Conservation (phyloP, 2,329 filamentous ascomycete species). For the Aaosphaeria arxii region DNA sequence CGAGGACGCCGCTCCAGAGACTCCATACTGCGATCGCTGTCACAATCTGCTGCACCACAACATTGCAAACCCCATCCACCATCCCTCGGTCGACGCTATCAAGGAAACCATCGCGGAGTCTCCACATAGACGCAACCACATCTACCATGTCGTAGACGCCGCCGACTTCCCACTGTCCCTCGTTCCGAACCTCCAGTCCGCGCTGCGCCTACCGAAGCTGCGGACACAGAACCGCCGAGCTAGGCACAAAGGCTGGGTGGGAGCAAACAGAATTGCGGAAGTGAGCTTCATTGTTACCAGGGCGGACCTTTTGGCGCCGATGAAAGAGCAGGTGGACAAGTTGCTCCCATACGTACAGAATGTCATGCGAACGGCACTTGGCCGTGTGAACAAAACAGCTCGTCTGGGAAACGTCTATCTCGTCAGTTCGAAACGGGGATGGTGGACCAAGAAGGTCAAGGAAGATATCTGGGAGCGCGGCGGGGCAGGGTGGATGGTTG, state of each 20-base stretch:
- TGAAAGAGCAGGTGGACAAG: conserved; percentile 76
- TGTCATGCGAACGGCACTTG: conserved; percentile 74
- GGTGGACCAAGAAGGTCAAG: conserved; percentile 88
- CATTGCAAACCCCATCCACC: conserved; percentile 67
- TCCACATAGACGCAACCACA: conserved; percentile 84
- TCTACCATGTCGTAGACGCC: conserved; percentile 93
- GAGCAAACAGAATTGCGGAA: conserved; percentile 65
- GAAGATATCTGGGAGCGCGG: conserved; percentile 81
- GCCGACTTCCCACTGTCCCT: conserved; percentile 96
- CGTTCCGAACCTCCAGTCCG: conserved; percentile 69
- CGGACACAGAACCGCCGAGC: conserved; percentile 80
- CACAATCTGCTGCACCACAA: conserved; percentile 78
- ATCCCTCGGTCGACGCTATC: conserved; percentile 78
- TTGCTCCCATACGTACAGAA: conserved; percentile 83
- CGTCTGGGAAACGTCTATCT: conserved; percentile 84
- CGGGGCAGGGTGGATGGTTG: conserved; percentile 91
- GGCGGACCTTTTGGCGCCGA: conserved; percentile 79
- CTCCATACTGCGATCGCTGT: conserved; percentile 80
- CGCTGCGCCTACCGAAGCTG: conserved; percentile 69
- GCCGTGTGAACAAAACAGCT: conserved; percentile 63
- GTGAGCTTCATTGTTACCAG: conserved; percentile 90
- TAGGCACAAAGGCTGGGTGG: conserved; percentile 61
- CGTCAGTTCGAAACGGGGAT: conserved; percentile 80
- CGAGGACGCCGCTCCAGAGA: conserved; percentile 17
- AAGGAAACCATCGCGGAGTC: conserved; percentile 83